Conservation (phyloP, 225 moss, liverwort and hornwort genomes). For the Bryoerythrophyllum caledonicum region DNA sequence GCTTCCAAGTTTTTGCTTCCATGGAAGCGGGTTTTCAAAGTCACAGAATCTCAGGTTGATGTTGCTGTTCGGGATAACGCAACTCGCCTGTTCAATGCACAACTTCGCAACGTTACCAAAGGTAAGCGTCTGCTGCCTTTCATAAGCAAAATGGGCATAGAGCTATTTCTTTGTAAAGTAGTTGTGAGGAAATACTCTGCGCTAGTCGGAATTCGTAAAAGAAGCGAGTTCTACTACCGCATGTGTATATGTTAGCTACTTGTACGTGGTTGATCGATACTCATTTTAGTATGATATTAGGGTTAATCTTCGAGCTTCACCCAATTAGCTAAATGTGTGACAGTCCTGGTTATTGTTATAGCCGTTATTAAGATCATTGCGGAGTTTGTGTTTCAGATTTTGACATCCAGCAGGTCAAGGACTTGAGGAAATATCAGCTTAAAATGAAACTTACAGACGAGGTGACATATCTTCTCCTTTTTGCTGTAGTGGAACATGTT, state of each 20-base stretch:
- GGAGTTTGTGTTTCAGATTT: constrained; percentile 46
- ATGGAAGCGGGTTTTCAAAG: constrained; percentile 99
- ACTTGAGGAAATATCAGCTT: constrained; percentile 73
- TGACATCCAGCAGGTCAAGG: constrained; percentile 54
- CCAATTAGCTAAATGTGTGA: background rate
- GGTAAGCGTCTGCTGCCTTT: constrained; percentile 41
- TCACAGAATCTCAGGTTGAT: constrained; percentile 93
- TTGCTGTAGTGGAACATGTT: background rate
- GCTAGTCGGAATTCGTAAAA: background rate
- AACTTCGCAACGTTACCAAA: constrained; percentile 51
- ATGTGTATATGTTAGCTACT: background rate
- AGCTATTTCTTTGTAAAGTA: background rate
- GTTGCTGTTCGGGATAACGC: constrained; percentile 97
- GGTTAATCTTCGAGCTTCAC: background rate
- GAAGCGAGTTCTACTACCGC: background rate
- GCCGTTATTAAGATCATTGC: background rate
- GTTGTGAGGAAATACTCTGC: background rate
- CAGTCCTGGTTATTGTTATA: constrained; percentile 10
- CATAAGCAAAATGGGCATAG: background rate
- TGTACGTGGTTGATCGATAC: background rate
- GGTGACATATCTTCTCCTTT: constrained; percentile 41
- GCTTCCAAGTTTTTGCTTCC: constrained; percentile 97
- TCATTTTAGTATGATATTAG: background rate
- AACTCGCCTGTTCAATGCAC: constrained; percentile 64
- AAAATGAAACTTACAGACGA: constrained; percentile 88